Percentiles rank a stretch among this genome's conserved stretches.
Evolutionary conservation across 352 stramenopile genomes (phyloP).

Genomic region (Phytophthora pluvialis): DNA sequence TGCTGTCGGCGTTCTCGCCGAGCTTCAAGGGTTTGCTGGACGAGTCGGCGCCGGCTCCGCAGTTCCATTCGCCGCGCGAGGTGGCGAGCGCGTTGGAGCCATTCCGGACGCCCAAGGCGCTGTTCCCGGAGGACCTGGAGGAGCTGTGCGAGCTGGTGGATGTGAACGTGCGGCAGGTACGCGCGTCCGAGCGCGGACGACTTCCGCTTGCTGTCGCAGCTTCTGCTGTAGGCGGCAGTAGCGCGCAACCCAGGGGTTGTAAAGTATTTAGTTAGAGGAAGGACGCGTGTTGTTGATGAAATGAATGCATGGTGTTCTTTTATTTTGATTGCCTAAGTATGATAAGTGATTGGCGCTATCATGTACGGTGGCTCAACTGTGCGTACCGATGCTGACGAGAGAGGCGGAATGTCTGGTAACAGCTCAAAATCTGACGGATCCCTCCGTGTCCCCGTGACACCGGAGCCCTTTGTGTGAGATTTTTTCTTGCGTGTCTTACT

Average conservation of each 20-base stretch:
- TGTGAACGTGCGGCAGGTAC: constrained; percentile 15
- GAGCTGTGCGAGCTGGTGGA: constrained; percentile 48
- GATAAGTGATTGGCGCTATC: too few species aligned
- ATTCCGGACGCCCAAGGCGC: constrained; percentile 38
- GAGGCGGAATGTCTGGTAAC: too few species aligned
- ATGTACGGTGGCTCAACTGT: too few species aligned
- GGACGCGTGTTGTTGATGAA: background rate
- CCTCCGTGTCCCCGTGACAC: too few species aligned
- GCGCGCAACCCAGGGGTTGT: background rate
- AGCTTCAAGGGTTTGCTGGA: constrained; percentile 12
- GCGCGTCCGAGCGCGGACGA: constrained; percentile 1
- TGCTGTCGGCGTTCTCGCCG: constrained; percentile 8
- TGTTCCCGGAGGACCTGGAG: constrained; percentile 49
- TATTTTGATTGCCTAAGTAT: too few species aligned
- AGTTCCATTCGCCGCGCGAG: constrained; percentile 31
- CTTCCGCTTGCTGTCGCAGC: constrained; percentile 1
- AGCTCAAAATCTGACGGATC: too few species aligned
- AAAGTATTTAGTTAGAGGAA: constrained; percentile 14
- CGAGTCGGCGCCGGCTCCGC: background rate
- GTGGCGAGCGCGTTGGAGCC: constrained; percentile 40
- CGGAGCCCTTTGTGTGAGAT: too few species aligned
- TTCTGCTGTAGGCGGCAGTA: constrained; percentile 1
- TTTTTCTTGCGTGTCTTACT: too few species aligned
- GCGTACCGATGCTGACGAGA: too few species aligned
- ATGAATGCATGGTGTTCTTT: too few species aligned